Percentiles rank a stretch among this genome's conserved stretches.
Evolutionary conservation across 495 filamentous ascomycete genomes (phyloP).

Genomic region (Talaromyces thailandensis): DNA sequence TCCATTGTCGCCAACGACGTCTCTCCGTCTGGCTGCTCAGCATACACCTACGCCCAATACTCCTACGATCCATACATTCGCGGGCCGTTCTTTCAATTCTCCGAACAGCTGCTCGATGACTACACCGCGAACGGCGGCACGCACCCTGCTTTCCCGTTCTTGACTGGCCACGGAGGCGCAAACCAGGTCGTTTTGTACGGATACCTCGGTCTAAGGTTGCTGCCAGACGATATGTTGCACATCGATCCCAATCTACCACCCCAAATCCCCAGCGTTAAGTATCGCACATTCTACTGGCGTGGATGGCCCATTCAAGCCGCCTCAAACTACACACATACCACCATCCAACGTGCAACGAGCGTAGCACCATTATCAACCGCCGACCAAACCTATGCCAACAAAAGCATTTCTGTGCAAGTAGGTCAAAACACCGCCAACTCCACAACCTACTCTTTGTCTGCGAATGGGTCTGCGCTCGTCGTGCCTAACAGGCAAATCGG

Average conservation of each 20-base stretch:
- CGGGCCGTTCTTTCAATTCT: constrained; percentile 44
- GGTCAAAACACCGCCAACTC: constrained; percentile 22
- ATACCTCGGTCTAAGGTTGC: constrained; percentile 50
- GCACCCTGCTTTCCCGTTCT: constrained; percentile 56
- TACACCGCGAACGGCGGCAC: constrained; percentile 55
- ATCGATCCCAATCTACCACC: constrained; percentile 52
- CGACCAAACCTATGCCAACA: constrained; percentile 36
- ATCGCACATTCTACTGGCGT: constrained; percentile 63
- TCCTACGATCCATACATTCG: constrained; percentile 46
- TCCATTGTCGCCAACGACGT: constrained; percentile 50
- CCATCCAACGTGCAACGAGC: constrained; percentile 37
- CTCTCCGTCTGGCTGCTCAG: constrained; percentile 51
- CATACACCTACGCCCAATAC: constrained; percentile 55
- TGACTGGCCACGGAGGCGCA: constrained; percentile 58
- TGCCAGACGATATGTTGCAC: constrained; percentile 41
- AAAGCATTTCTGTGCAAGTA: constrained; percentile 42
- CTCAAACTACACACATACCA: constrained; percentile 60
- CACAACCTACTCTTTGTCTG: constrained; percentile 38
- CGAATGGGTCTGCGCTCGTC: constrained; percentile 37
- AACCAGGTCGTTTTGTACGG: constrained; percentile 55
- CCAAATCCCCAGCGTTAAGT: constrained; percentile 50
- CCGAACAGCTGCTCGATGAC: constrained; percentile 65
- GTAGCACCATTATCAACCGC: constrained; percentile 29
- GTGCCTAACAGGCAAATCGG: constrained; percentile 50
- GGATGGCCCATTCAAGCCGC: constrained; percentile 53